Evolutionary conservation across 2,329 filamentous ascomycete genomes (phyloP).

Genomic region (Fusarium tjaetaba): DNA sequence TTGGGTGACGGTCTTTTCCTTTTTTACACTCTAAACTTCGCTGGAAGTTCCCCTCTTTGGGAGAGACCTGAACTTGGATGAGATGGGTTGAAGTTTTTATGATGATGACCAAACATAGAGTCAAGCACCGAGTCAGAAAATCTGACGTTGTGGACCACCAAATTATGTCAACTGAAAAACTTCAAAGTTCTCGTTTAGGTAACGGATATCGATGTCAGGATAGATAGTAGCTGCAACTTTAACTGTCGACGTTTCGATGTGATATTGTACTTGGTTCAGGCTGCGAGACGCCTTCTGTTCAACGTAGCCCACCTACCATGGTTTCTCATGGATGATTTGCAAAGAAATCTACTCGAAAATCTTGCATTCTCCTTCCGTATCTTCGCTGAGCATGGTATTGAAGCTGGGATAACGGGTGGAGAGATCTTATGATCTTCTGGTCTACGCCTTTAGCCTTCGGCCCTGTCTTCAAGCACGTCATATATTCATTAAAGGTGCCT

Average conservation of each 20-base stretch:
- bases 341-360: too few relatives aligned
- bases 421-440: neutral
- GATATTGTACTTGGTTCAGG: neutral
- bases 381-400: neutral
- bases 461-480: neutral
- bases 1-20: constrained; percentile 38
- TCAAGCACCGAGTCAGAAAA: constrained; percentile 88
- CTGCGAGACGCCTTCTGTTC: neutral
- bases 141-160: constrained; percentile 48
- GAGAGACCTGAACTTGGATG: constrained; percentile 26
- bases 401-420: neutral
- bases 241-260: neutral
- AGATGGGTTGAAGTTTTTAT: constrained; percentile 67
- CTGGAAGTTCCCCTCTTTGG: constrained; percentile 51
- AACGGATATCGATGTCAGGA: neutral
- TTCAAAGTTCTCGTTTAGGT: constrained; percentile 30
- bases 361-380: neutral
- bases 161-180: constrained; percentile 48
- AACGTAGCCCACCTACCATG: neutral
- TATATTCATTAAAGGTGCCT: neutral
- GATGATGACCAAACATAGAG: constrained; percentile 95
- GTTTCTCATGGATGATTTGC: neutral
- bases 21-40: constrained; percentile 53
- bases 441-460: neutral
- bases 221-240: neutral